Evolutionary conservation across 1,284 basidiomycete genomes (phyloP).

Genomic region (Sporisorium scitamineum): DNA sequence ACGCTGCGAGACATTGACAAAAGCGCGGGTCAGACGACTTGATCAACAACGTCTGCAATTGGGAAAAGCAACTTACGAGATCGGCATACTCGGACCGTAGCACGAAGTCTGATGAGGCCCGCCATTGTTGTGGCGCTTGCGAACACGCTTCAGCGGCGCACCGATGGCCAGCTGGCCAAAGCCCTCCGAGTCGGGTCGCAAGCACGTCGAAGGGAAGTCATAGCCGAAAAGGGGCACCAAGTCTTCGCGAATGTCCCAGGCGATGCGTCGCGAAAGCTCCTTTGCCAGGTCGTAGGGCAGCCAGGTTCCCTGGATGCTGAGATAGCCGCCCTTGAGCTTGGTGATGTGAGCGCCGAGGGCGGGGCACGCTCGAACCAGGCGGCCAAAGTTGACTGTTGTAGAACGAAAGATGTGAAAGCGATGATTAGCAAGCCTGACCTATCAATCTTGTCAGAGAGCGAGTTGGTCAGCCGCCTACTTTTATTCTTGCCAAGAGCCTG

Average conservation of each 20-base stretch:
- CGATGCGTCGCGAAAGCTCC: slow-evolving; percentile 52
- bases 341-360: slow-evolving; percentile 47
- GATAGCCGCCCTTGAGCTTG: slow-evolving; percentile 56
- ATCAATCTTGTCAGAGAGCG: too few species aligned
- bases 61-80: slow-evolving; percentile 25
- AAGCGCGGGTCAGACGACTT: neutral
- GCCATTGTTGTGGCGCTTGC: slow-evolving; percentile 48
- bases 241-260: slow-evolving; percentile 49
- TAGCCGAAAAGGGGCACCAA: slow-evolving; percentile 54
- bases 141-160: slow-evolving; percentile 40
- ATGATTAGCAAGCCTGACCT: neutral
- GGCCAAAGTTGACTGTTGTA: slow-evolving; percentile 42
- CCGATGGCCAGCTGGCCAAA: slow-evolving; percentile 51
- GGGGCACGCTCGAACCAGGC: slow-evolving; percentile 34
- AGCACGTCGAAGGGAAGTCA: slow-evolving; percentile 44
- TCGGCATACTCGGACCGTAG: slow-evolving; percentile 44
- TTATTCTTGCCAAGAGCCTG: slow-evolving; percentile 54
- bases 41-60: neutral
- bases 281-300: slow-evolving; percentile 50
- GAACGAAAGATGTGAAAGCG: neutral
- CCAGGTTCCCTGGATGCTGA: slow-evolving; percentile 60
- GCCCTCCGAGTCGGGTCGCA: slow-evolving; percentile 50
- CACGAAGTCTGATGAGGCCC: slow-evolving; percentile 47
- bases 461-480: slow-evolving; percentile 15
- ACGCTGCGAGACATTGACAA: slow-evolving; percentile 2